Evolutionary conservation across 2,329 filamentous ascomycete genomes (phyloP).

Genomic region (Didymellaceae sp.): DNA sequence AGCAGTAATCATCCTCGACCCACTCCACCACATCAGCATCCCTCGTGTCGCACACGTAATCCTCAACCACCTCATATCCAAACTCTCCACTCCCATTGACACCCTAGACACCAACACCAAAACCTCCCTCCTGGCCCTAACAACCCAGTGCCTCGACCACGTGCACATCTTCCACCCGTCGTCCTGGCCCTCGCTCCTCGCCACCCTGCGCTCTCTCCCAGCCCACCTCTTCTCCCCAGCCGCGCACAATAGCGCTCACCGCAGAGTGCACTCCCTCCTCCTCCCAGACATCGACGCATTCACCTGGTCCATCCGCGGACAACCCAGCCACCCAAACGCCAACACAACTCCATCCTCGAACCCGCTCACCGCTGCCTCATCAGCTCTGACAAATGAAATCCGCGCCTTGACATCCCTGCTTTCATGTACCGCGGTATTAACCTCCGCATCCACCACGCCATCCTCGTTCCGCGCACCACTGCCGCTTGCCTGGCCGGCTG

Average conservation of each 20-base stretch:
- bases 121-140: slow-evolving; percentile 20
- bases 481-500: slow-evolving; percentile 41
- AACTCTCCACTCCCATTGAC: background rate
- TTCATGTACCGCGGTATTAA: slow-evolving; percentile 21
- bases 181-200: slow-evolving; percentile 57
- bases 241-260: slow-evolving; percentile 56
- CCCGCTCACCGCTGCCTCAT: slow-evolving; percentile 24
- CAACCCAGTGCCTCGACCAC: slow-evolving; percentile 57
- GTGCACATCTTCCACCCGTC: slow-evolving; percentile 65
- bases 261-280: slow-evolving; percentile 58
- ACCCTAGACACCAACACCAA: background rate
- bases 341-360: slow-evolving; percentile 1
- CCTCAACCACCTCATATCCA: slow-evolving; percentile 18
- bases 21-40: slow-evolving; percentile 61
- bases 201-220: slow-evolving; percentile 56
- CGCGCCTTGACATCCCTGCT: slow-evolving; percentile 16
- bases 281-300: slow-evolving; percentile 64
- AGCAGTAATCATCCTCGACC: slow-evolving; percentile 62
- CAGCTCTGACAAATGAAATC: slow-evolving; percentile 23
- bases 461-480: slow-evolving; percentile 22
- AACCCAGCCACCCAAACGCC: background rate
- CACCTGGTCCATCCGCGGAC: slow-evolving; percentile 20
- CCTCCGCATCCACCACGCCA: slow-evolving; percentile 20
- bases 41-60: slow-evolving; percentile 54
- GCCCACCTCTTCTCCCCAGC: slow-evolving; percentile 58